These are phyloP conservation scores for Phytopythium chamaehyphon DNA, from an alignment of 352 stramenopile species.

Conservation along the genomic window DNA sequence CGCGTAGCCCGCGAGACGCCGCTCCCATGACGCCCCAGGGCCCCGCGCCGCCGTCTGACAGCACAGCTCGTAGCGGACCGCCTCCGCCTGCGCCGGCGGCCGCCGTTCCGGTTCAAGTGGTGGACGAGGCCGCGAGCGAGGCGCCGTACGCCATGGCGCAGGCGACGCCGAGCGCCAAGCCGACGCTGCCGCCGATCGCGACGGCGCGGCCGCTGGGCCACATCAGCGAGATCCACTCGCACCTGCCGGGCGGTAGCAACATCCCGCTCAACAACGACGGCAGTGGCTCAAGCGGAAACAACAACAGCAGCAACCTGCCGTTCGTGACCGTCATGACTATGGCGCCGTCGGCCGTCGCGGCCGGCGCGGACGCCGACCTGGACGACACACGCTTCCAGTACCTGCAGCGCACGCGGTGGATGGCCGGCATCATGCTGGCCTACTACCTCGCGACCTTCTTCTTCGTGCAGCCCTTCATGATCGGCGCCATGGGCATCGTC, in stretches of 20 bases:
- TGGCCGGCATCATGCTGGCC: conserved; percentile 52
- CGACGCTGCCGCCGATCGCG: conserved; percentile 37
- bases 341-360: conserved; percentile 15
- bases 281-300: conserved; percentile 8
- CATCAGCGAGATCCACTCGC: conserved; percentile 29
- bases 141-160: conserved; percentile 33
- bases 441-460: conserved; percentile 71
- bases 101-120: neutral
- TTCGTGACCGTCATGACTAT: conserved; percentile 33
- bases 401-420: conserved; percentile 58
- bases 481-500: conserved; percentile 50
- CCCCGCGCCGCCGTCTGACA: too few relatives aligned
- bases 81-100: too few relatives aligned
- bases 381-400: conserved; percentile 51
- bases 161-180: conserved; percentile 28
- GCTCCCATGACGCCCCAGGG: too few relatives aligned
- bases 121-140: conserved; percentile 16
- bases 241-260: conserved; percentile 32
- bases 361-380: conserved; percentile 15
- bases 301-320: conserved; percentile 15
- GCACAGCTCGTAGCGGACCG: too few relatives aligned
- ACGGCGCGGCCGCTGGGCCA: conserved; percentile 31
- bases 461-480: conserved; percentile 69
- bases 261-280: conserved; percentile 30
- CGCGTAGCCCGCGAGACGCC: too few relatives aligned